These are phyloP conservation scores for Lactarius hengduanensis DNA, from an alignment of 768 basidiomycete species.

Conservation along the genomic window DNA sequence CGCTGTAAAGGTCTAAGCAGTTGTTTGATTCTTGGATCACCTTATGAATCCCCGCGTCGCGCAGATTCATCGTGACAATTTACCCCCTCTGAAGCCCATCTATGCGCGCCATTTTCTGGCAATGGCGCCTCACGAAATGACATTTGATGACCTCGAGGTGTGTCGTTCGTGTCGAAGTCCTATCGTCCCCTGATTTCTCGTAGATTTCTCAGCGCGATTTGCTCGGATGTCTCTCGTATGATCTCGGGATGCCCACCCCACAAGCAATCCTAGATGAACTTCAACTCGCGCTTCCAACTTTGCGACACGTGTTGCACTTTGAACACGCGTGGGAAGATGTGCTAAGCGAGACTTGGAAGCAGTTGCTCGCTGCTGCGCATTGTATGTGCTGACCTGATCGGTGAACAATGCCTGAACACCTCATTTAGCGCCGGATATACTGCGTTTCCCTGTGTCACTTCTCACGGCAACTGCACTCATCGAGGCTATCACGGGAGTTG, in stretches of 20 bases:
- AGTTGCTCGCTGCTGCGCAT: slow-evolving; percentile 19
- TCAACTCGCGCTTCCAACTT: slow-evolving; percentile 16
- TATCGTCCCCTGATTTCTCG: neutral
- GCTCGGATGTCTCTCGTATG: slow-evolving; percentile 21
- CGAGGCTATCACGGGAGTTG: slow-evolving; percentile 15
- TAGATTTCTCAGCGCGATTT: slow-evolving; percentile 26
- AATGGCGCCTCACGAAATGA: slow-evolving; percentile 25
- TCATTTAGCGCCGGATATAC: slow-evolving; percentile 20
- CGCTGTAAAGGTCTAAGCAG: slow-evolving; percentile 26
- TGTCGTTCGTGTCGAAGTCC: neutral
- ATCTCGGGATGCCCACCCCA: slow-evolving; percentile 24
- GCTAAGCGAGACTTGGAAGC: slow-evolving; percentile 20
- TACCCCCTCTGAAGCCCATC: slow-evolving; percentile 24
- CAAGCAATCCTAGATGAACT: slow-evolving; percentile 26
- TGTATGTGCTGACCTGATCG: slow-evolving; percentile 14
- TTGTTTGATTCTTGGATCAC: neutral
- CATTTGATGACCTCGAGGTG: slow-evolving; percentile 25
- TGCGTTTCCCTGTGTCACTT: slow-evolving; percentile 23
- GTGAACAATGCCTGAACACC: neutral
- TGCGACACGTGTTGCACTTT: slow-evolving; percentile 11
- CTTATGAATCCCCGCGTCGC: neutral
- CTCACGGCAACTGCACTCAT: slow-evolving; percentile 27
- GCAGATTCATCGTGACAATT: slow-evolving; percentile 25
- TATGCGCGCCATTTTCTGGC: slow-evolving; percentile 25
- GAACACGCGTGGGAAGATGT: slow-evolving; percentile 18